A percentile compares a stretch with the other conserved stretches of the same genome.
Conservation (phyloP, 2,329 filamentous ascomycete genomes). For the Arthrinium phaeospermum region DNA sequence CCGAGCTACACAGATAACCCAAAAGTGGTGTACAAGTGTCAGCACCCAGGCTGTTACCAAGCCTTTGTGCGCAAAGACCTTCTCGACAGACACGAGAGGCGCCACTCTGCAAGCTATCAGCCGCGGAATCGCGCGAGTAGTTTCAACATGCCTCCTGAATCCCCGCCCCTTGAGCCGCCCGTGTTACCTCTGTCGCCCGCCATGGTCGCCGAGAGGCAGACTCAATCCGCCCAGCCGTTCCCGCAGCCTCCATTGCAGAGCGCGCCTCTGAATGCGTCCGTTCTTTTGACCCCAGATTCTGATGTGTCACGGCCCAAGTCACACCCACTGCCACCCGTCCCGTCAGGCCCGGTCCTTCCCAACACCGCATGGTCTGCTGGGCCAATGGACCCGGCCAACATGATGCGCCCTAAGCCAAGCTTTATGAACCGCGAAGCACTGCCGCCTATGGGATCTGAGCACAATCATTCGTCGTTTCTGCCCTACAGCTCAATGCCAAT, state of each 20-base stretch:
- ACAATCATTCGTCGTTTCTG: constrained; percentile 31
- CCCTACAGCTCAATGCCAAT: constrained; percentile 39
- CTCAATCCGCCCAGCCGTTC: constrained; percentile 25
- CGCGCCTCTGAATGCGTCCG: constrained; percentile 20
- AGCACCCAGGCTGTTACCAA: constrained; percentile 75
- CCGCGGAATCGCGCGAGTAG: constrained; percentile 57
- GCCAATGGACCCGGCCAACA: constrained; percentile 43
- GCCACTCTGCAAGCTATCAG: constrained; percentile 62
- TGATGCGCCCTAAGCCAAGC: constrained; percentile 45
- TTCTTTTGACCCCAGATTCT: constrained; percentile 28
- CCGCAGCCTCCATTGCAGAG: not conserved
- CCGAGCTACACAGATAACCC: constrained; percentile 65
- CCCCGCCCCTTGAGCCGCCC: not conserved
- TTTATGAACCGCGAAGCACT: constrained; percentile 40
- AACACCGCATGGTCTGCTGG: constrained; percentile 23
- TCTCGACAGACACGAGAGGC: constrained; percentile 70
- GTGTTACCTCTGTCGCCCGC: not conserved
- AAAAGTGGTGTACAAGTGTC: constrained; percentile 80
- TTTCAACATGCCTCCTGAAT: constrained; percentile 40
- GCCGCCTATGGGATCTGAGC: constrained; percentile 22
- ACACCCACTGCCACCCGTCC: constrained; percentile 28
- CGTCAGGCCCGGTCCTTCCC: not conserved
- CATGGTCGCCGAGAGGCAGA: constrained; percentile 29
- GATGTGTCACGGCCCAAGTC: constrained; percentile 34
- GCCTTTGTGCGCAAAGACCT: constrained; percentile 82